Base-by-base conservation (phyloP, 2,329 filamentous ascomycete species). In the Emmonsiellopsis sp. region DNA sequence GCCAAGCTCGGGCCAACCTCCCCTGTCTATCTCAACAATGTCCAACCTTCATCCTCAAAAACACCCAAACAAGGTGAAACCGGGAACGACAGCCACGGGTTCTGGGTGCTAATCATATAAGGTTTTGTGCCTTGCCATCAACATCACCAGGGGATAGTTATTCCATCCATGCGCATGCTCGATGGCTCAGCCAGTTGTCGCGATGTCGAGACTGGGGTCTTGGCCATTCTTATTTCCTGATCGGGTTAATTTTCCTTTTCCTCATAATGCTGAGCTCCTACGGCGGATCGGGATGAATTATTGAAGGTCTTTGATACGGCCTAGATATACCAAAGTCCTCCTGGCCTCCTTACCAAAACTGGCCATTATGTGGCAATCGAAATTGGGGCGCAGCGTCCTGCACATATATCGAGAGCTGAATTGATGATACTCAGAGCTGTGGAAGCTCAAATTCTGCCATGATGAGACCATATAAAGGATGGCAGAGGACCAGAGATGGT, bases 211-310 rank as follows among this genome's bases (percentile, higher is more conserved):
- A 5, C 21, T 27, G 37, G 32, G 9, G 6, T 51, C 39, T 51
- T 51, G 49, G 49, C 49, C 49, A 21, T 14, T 3, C 32, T 43
- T 51, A 42, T 51, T 34, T 51, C 49, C 49, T 34, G 31, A 43
- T 43, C 32, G 14, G 49, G 49, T 34, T 27, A 27, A 51, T 42
- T 9, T 21, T 32, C 21, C 37, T 10, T 14, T 42, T n/a, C 9
- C 27, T 13, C 9, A 1, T 44, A 9, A 44, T 32, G n/a, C 4
- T 40, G 14, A 39, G 13, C 11, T 33, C n/a, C n/a, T n/a, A 6
- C 46, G 36, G 6, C 5, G 8, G 6, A 9, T 14, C 46, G 8
- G 11, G n/a, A 45, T 13, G 10, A n/a, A n/a, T 10, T 47, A n/a
- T 21, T 4, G 14, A 21, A 14, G 1, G 5, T 4, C 40, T 7